phyloP scores from a whole-genome alignment of 208 protist genomes.

The Trypanosoma boissoni region DNA sequence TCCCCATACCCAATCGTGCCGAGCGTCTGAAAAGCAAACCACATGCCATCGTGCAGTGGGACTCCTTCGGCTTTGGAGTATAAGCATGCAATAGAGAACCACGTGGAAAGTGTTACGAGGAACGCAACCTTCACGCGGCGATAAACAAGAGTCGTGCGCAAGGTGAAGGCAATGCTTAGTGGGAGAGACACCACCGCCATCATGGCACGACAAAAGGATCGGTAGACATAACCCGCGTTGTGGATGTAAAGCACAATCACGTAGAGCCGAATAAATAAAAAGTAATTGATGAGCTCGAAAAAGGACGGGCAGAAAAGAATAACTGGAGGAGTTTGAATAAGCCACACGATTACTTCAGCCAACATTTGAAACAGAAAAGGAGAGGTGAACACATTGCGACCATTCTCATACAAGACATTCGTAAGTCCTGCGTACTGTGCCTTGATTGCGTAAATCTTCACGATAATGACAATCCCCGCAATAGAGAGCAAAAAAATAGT shows the following conservation, averaged over 20 bases:
- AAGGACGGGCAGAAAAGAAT: conserved; percentile 41
- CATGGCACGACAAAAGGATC: conserved; percentile 69
- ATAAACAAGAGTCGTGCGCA: conserved; percentile 62
- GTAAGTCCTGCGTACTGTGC: conserved; percentile 56
- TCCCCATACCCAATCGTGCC: conserved; percentile 80
- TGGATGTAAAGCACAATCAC: conserved; percentile 65
- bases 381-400: conserved; percentile 61
- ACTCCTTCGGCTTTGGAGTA: conserved; percentile 46
- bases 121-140: conserved; percentile 27
- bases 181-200: conserved; percentile 43
- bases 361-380: conserved; percentile 70
- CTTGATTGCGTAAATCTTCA: conserved; percentile 65
- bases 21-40: conserved; percentile 77
- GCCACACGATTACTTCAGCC: conserved; percentile 53
- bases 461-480: conserved; percentile 41
- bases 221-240: conserved; percentile 60
- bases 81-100: conserved; percentile 51
- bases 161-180: conserved; percentile 55
- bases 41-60: conserved; percentile 52
- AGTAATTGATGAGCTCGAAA: conserved; percentile 63
- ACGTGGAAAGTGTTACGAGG: conserved; percentile 27
- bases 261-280: conserved; percentile 73
- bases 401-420: conserved; percentile 54
- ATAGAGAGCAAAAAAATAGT: conserved; percentile 63
- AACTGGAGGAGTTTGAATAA: conserved; percentile 66